Evolutionary conservation across 2,329 filamentous ascomycete genomes (phyloP).

Genomic region (Ophiocordyceps camponoti-floridani): DNA sequence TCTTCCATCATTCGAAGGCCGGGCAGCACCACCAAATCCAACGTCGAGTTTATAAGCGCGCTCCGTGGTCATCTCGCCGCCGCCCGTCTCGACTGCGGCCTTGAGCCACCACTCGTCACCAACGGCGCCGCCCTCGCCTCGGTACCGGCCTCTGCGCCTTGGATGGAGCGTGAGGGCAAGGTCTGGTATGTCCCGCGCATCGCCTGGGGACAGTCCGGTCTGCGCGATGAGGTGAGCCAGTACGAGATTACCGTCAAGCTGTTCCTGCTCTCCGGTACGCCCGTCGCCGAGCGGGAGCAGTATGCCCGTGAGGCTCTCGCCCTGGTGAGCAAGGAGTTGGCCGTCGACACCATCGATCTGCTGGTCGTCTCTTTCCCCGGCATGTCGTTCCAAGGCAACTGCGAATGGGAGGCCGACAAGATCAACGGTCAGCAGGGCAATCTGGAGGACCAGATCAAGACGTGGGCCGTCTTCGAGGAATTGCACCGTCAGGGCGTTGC

Average conservation of each 20-base stretch:
- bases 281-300: conserved; percentile 42
- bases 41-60: conserved; percentile 80
- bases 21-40: conserved; percentile 57
- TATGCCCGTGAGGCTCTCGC: conserved; percentile 65
- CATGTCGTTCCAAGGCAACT: conserved; percentile 83
- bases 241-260: conserved; percentile 95
- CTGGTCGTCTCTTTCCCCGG: conserved; percentile 87
- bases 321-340: conserved; percentile 64
- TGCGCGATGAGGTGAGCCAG: conserved; percentile 63
- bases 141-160: conserved; percentile 21
- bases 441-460: conserved; percentile 47
- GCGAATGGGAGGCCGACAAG: conserved; percentile 58
- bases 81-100: conserved; percentile 45
- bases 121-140: conserved; percentile 17
- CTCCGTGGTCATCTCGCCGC: conserved; percentile 68
- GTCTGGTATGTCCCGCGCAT: conserved; percentile 63
- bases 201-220: conserved; percentile 49
- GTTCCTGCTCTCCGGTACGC: conserved; percentile 68
- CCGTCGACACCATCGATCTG: conserved; percentile 60
- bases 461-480: conserved; percentile 57
- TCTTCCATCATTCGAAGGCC: conserved; percentile 71
- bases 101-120: conserved; percentile 7
- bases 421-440: conserved; percentile 42
- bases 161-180: conserved; percentile 48
- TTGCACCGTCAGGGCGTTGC: conserved; percentile 56